Evolutionary conservation across 192 early-diverging fungal genomes (phyloP).

Genomic region (Coemansia sp.): DNA sequence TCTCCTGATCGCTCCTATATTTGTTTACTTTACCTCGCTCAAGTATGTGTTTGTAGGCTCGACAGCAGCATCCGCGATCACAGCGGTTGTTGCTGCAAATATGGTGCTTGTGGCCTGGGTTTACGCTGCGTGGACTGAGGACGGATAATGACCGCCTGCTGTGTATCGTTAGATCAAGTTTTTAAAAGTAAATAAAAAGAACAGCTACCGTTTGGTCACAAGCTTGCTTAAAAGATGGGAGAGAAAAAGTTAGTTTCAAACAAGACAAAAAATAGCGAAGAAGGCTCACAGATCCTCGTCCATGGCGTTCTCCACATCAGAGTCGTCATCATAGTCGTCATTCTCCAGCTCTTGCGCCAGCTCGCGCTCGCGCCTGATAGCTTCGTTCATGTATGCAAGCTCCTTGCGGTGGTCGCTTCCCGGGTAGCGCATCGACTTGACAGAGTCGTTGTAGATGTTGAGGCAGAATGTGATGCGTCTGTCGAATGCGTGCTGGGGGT

Average conservation of each 20-base stretch:
- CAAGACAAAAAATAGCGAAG: neutral
- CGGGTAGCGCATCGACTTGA: constrained; percentile 98
- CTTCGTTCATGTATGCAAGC: constrained; percentile 74
- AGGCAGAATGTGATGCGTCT: constrained; percentile 93
- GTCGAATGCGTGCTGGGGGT: constrained; percentile 95
- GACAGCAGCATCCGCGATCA: constrained; percentile 44
- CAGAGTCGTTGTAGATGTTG: constrained; percentile 94
- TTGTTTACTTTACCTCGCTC: constrained; percentile 44
- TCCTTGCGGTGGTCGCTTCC: constrained; percentile 84
- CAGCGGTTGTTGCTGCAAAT: constrained; percentile 46
- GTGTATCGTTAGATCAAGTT: too few relatives aligned
- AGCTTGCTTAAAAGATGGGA: neutral
- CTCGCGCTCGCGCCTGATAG: constrained; percentile 86
- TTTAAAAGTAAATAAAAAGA: too few relatives aligned
- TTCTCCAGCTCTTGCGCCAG: constrained; percentile 92
- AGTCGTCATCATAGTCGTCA: constrained; percentile 73
- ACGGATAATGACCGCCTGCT: too few relatives aligned
- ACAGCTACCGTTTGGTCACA: too few relatives aligned
- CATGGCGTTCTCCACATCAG: constrained; percentile 64
- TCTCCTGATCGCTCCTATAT: constrained; percentile 40
- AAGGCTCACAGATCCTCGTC: constrained; percentile 38
- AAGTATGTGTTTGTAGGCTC: constrained; percentile 43
- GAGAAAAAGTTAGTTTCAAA: neutral
- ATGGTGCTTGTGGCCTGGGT: constrained; percentile 42
- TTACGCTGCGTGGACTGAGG: constrained; percentile 47